Percentiles rank a stretch among this genome's conserved stretches.
Conservation (phyloP, 164 flowering plant genomes). For the Kingdonia uniflora region DNA sequence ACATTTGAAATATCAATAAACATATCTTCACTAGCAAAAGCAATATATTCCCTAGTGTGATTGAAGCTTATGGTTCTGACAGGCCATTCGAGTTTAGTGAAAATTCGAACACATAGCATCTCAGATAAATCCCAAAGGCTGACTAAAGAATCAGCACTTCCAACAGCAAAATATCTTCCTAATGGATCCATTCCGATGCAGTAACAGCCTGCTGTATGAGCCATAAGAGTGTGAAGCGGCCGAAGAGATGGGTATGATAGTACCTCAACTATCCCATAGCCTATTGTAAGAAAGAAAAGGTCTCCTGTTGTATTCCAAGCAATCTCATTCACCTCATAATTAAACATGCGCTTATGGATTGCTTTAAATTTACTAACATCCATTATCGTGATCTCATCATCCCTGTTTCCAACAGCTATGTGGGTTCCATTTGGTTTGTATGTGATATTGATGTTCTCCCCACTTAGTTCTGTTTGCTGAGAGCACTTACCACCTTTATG, state of each 20-base stretch:
- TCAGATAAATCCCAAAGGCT: conserved; percentile 97
- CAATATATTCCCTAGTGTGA: conserved; percentile 81
- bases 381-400: conserved; percentile 89
- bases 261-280: conserved; percentile 91
- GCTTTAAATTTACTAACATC: conserved; percentile 95
- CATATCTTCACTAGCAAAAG: conserved; percentile 96
- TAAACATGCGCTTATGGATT: conserved; percentile 79
- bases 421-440: conserved; percentile 89
- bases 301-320: conserved; percentile 94
- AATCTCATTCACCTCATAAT: conserved; percentile 96
- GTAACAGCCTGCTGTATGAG: conserved; percentile 98
- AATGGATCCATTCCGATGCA: conserved; percentile 93
- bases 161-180: conserved; percentile 99
- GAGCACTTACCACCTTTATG: conserved; percentile 69
- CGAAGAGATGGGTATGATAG: conserved; percentile 78
- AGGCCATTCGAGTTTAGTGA: conserved; percentile 97
- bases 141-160: conserved; percentile 98
- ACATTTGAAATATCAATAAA: conserved; percentile 90
- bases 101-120: conserved; percentile 92
- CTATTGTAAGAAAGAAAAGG: conserved; percentile 87
- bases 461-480: conserved; percentile 76
- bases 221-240: conserved; percentile 75
- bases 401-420: conserved; percentile 96
- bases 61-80: conserved; percentile 96
- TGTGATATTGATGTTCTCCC: conserved; percentile 92